Evolutionary conservation across 2,329 filamentous ascomycete genomes (phyloP), one percentile per base, ranked within the genome.

Genomic region (Xylariaceae sp.): DNA sequence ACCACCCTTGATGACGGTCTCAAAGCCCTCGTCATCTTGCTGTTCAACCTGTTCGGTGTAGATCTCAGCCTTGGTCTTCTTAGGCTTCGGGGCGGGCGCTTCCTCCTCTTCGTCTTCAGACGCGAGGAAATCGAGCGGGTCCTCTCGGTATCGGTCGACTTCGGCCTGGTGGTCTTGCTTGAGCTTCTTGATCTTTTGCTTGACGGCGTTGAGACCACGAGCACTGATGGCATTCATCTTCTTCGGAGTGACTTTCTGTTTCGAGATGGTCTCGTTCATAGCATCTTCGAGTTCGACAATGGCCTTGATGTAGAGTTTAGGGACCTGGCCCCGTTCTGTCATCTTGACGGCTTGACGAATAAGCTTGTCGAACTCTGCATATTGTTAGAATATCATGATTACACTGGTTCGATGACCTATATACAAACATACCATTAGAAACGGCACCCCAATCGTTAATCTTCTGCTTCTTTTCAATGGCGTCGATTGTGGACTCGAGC

Each of bases 161-260:
- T 96, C 91, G 61, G 84, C 81, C 71, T 91, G 86, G 78, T 94
- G 94, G 64, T 98, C 94, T 79, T 96, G 96, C 84, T 94, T 96
- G 79, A 94, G 94, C 86, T 97, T 98, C 86, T 94, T 93, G 81
- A 99, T 92, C 79, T 93, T 93, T 77, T 99, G 95, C 80, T 97
- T 96, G 72, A 98, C 91, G 62, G 93, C 92, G 76, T 98, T 99
- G 71, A 99, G 85, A 71, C 93, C 92, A 78, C 92, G 91, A 65
- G 92, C 90, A 73, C 94, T 96, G 72, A 89, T 95, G 61, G 93
- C 92, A 79, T 96, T 99, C 93, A 98, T 96, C 85, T 97, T 98
- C 87, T 97, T 97, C 63, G 89, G 87, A 2, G 91, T 90, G 67
- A 96, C 90, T 82, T 99, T 99, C 74, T 96, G 91, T 84, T 97